These are phyloP conservation scores for Flaveria trinervia DNA, from an alignment of 129 eudicot genomes.

Conservation along the genomic window DNA sequence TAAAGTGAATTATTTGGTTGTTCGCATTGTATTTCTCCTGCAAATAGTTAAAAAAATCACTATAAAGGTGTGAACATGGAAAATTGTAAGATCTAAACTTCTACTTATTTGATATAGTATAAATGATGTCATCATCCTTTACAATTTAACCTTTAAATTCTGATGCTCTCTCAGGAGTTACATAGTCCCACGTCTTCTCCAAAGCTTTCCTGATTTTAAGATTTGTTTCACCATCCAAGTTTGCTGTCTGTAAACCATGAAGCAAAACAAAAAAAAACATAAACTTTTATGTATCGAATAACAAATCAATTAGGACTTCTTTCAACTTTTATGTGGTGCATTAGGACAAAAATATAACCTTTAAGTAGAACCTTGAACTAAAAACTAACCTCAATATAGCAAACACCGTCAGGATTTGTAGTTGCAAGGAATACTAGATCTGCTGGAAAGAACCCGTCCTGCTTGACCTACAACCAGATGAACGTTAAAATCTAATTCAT, in stretches of 20 bases:
- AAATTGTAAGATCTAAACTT: background rate
- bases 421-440: conserved; percentile 91
- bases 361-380: conserved; percentile 10
- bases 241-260: conserved; percentile 71
- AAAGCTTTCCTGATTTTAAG: conserved; percentile 94
- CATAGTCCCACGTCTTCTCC: conserved; percentile 95
- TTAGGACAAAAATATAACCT: background rate
- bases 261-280: conserved; percentile 1
- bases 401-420: conserved; percentile 93
- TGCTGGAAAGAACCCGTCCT: conserved; percentile 92
- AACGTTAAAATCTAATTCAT: conserved; percentile 2
- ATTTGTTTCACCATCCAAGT: conserved; percentile 98
- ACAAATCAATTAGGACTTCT: background rate
- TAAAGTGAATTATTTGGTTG: conserved; percentile 96
- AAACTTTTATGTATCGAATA: conserved; percentile 5
- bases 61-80: background rate
- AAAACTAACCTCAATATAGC: conserved; percentile 74
- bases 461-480: conserved; percentile 68
- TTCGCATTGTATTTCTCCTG: conserved; percentile 97
- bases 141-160: conserved; percentile 71
- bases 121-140: conserved; percentile 11
- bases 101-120: background rate
- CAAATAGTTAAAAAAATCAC: conserved; percentile 18
- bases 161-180: conserved; percentile 73
- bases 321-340: background rate